Evolutionary conservation across 2,329 filamentous ascomycete species (phyloP), one percentile per base, ranked within the genome.

Genomic region (Rugonectria rugulosa): DNA sequence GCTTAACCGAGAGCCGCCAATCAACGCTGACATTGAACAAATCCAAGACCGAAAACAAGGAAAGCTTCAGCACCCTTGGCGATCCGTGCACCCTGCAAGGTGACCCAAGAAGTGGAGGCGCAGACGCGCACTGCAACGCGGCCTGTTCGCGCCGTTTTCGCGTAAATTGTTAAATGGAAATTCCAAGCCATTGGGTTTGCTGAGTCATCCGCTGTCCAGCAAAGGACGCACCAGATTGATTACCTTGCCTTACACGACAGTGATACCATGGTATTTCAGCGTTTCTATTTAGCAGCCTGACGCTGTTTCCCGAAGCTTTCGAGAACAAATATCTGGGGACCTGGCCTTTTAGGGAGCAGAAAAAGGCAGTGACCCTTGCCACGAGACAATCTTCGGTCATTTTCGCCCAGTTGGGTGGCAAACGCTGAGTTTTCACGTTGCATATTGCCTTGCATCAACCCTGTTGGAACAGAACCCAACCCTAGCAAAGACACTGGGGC

Each of bases 81-180:
- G 17, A 42, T 56, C 47, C 32, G 43, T 53, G 46, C 29, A n/a
- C 29, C 37, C 20, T 19, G 23, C 24, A 47, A 37, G 41, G 26
- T 57, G 41, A 38, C 31, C 21, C 21, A 26, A 66, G 52, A 32
- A 20, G 36, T 21, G 31, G 38, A 12, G 12, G 17, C 15, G 12
- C 9, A 29, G 7, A 48, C 24, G n/a, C 56, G 55, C 41, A 56
- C 54, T 26, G 44, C 19, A 40, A 55, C 65, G 59, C 63, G 63
- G 61, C 57, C 56, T 37, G 46, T 48, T 59, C 68, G 70, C 62
- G 67, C 57, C 51, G 40, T 29, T 60, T 68, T 72, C 70, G 70
- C 64, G 70, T 70, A 64, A 68, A 72, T 14, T 36, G 20, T 34
- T 21, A 26, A 20, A 14, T 32, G 23, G 26, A 20, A 26, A 51